Evolutionary conservation across 2,329 filamentous ascomycete genomes (phyloP).

Genomic region (Clonostachys byssicola): DNA sequence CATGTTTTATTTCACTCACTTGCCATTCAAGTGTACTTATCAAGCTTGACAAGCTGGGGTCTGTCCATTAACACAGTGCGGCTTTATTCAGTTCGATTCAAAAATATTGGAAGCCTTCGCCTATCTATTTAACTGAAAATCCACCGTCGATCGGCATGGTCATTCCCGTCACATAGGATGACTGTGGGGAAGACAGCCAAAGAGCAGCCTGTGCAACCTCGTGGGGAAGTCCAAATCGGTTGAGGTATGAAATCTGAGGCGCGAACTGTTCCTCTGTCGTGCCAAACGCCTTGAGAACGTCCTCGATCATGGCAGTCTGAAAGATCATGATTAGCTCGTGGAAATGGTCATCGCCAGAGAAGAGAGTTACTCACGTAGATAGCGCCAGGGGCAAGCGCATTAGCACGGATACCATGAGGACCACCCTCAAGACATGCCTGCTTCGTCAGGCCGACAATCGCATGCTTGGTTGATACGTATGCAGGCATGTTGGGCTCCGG

Average conservation of each 20-base stretch:
- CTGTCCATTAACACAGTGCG: no score
- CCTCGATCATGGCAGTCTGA: conserved; percentile 8
- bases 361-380: conserved; percentile 8
- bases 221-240: conserved; percentile 1
- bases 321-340: neutral
- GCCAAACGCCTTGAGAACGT: conserved; percentile 9
- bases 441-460: conserved; percentile 28
- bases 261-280: conserved; percentile 11
- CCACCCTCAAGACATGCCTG: conserved; percentile 31
- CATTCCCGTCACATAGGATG: conserved; percentile 1
- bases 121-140: neutral
- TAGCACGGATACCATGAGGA: conserved; percentile 11
- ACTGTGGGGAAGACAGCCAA: neutral
- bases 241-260: conserved; percentile 5
- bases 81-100: no score
- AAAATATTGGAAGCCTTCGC: no score
- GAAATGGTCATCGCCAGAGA: neutral
- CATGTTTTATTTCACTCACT: no score
- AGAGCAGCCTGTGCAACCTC: conserved; percentile 1
- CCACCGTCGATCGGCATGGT: conserved; percentile 1
- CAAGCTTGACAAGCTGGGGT: no score
- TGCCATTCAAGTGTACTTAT: conserved; percentile 8
- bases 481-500: conserved; percentile 19
- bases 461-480: conserved; percentile 28
- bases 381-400: conserved; percentile 10